A percentile compares a stretch with the other conserved stretches of the same genome.
phyloP scores from a whole-genome alignment of 768 basidiomycete species.

The Macrolepiota dolichaula region DNA sequence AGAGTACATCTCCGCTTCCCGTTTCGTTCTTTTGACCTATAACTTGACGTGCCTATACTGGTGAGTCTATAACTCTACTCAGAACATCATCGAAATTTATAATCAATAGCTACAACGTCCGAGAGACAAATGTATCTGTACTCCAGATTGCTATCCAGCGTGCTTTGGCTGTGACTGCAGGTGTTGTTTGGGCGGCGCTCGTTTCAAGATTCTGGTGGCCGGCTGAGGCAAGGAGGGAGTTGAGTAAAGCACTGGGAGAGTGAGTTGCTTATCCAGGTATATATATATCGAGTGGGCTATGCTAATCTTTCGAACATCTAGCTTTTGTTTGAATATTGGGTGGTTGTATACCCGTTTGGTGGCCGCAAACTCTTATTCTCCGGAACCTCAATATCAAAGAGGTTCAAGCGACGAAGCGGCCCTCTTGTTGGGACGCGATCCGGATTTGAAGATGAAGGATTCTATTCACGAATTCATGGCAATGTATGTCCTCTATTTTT shows the following conservation, averaged over 20 bases:
- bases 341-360: conserved; percentile 95
- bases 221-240: conserved; percentile 84
- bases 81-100: not conserved
- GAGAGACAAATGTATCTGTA: conserved; percentile 59
- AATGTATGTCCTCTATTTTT: conserved; percentile 52
- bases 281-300: not conserved
- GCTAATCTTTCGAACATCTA: conserved; percentile 23
- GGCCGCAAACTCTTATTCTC: conserved; percentile 75
- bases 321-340: conserved; percentile 90
- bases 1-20: conserved; percentile 66
- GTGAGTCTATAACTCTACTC: conserved; percentile 32
- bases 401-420: conserved; percentile 22
- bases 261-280: conserved; percentile 27
- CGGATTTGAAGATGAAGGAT: conserved; percentile 44
- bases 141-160: conserved; percentile 73
- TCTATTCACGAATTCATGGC: conserved; percentile 89
- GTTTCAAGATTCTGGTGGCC: conserved; percentile 96
- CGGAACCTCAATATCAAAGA: conserved; percentile 35
- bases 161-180: conserved; percentile 75
- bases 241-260: conserved; percentile 86
- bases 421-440: conserved; percentile 28
- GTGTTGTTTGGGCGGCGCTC: conserved; percentile 86
- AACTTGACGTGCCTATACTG: conserved; percentile 80
- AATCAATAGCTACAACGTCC: conserved; percentile 67
- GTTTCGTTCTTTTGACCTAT: conserved; percentile 84